These are phyloP conservation scores for Phytophthora agathidicida DNA, from an alignment of 352 stramenopile species.

Conservation along the genomic window DNA sequence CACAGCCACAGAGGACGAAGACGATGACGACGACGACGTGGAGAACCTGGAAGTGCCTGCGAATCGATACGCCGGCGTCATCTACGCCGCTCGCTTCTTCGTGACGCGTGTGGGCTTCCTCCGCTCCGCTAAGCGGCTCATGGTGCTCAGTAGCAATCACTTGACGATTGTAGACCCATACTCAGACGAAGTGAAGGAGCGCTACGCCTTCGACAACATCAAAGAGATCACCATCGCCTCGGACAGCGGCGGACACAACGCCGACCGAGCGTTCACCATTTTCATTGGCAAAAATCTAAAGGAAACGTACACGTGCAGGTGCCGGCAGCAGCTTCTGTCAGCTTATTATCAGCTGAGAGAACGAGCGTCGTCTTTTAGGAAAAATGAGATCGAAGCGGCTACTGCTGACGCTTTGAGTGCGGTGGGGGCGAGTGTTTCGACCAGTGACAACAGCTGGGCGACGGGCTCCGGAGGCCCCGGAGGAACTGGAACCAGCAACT, in stretches of 20 bases:
- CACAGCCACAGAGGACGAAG: constrained; percentile 45
- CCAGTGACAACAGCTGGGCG: constrained; percentile 38
- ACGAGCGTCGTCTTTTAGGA: constrained; percentile 73
- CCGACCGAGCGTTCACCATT: constrained; percentile 80
- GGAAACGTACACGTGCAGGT: constrained; percentile 87
- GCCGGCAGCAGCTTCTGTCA: constrained; percentile 83
- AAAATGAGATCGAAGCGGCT: constrained; percentile 59
- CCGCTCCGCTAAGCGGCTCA: constrained; percentile 74
- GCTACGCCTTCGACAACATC: constrained; percentile 88
- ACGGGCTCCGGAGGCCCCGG: constrained; percentile 25
- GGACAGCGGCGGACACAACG: constrained; percentile 69
- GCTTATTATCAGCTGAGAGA: constrained; percentile 88
- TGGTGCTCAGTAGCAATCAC: constrained; percentile 84
- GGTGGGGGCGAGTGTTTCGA: constrained; percentile 40
- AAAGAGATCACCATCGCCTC: constrained; percentile 86
- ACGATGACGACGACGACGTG: constrained; percentile 50
- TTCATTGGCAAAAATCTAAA: constrained; percentile 88
- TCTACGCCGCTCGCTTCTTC: constrained; percentile 88
- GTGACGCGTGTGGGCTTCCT: constrained; percentile 85
- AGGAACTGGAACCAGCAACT: constrained; percentile 7
- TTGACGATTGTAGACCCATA: constrained; percentile 87
- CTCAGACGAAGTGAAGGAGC: constrained; percentile 87
- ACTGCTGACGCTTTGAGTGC: constrained; percentile 49
- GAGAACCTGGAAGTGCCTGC: constrained; percentile 52
- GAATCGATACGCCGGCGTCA: constrained; percentile 83